phyloP scores from a whole-genome alignment of 2,329 filamentous ascomycete genomes.

The Fusarium phyllophilum region DNA sequence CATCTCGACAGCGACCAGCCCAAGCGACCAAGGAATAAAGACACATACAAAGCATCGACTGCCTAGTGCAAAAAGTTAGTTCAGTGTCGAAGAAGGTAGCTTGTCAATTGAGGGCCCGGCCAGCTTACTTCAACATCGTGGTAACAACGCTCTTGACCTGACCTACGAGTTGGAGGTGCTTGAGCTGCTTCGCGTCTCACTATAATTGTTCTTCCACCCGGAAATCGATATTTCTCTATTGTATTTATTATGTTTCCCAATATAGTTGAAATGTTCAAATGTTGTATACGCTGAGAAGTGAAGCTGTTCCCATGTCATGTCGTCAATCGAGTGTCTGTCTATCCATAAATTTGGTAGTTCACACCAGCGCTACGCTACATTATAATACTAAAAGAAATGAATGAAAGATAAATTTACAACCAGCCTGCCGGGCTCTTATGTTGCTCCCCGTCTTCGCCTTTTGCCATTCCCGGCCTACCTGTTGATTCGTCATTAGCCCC shows the following conservation, averaged over 20 bases:
- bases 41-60: not conserved
- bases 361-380: too few relatives aligned
- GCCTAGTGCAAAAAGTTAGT: fast-evolving
- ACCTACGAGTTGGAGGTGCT: fast-evolving
- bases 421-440: fast-evolving
- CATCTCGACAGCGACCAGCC: fast-evolving
- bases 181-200: too few relatives aligned
- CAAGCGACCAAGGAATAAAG: fast-evolving
- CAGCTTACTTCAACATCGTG: not conserved
- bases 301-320: not conserved
- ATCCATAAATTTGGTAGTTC: not conserved
- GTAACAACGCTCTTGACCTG: fast-evolving
- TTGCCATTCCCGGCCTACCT: too few relatives aligned
- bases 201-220: not conserved
- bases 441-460: fast-evolving
- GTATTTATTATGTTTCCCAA: too few relatives aligned
- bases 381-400: too few relatives aligned
- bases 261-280: too few relatives aligned
- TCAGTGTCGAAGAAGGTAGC: fast-evolving
- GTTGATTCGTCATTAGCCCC: too few relatives aligned
- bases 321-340: not conserved
- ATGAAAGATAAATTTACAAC: not conserved
- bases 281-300: too few relatives aligned
- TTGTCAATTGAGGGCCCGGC: not conserved
- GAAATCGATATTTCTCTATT: too few relatives aligned